A percentile compares a stretch with the other conserved stretches of the same genome.
phyloP scores from a whole-genome alignment of 495 filamentous ascomycete genomes.

The Talaromyces wortmannii region DNA sequence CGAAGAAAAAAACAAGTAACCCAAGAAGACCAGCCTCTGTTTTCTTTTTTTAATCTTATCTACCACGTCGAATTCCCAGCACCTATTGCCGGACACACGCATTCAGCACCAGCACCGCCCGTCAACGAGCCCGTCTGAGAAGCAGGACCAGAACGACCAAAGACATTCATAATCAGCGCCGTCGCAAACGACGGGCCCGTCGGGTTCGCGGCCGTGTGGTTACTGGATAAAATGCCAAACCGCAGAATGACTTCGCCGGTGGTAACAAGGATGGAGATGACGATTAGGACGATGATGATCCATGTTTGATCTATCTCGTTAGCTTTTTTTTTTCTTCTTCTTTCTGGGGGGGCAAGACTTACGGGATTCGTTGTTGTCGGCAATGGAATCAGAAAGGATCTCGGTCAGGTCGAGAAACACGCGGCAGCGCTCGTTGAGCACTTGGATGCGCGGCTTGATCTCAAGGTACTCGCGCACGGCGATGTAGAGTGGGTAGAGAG shows the following conservation, averaged over 20 bases:
- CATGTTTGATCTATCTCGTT: constrained; percentile 62
- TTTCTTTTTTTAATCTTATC: neutral
- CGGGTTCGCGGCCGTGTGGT: neutral
- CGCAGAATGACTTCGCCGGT: constrained; percentile 81
- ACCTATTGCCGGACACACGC: neutral
- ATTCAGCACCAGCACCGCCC: neutral
- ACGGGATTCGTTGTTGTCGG: constrained; percentile 87
- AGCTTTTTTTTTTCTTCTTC: too few species aligned
- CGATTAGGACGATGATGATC: constrained; percentile 95
- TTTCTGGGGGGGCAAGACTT: constrained; percentile 10
- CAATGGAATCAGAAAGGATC: constrained; percentile 86
- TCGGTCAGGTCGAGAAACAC: constrained; percentile 97
- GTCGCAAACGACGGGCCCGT: constrained; percentile 1
- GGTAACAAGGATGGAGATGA: constrained; percentile 85
- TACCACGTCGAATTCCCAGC: neutral
- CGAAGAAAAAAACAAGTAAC: too few species aligned
- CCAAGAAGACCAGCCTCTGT: too few species aligned
- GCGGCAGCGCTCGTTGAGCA: constrained; percentile 91
- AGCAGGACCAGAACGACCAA: neutral
- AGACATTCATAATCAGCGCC: constrained; percentile 1
- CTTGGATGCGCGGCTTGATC: constrained; percentile 88
- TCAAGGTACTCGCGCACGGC: constrained; percentile 97
- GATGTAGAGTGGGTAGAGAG: constrained; percentile 86
- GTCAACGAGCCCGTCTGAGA: neutral
- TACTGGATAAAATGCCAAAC: constrained; percentile 54